Evolutionary conservation across 179 eudicot species (phyloP).

Genomic region (Amaranthus tricolor): DNA sequence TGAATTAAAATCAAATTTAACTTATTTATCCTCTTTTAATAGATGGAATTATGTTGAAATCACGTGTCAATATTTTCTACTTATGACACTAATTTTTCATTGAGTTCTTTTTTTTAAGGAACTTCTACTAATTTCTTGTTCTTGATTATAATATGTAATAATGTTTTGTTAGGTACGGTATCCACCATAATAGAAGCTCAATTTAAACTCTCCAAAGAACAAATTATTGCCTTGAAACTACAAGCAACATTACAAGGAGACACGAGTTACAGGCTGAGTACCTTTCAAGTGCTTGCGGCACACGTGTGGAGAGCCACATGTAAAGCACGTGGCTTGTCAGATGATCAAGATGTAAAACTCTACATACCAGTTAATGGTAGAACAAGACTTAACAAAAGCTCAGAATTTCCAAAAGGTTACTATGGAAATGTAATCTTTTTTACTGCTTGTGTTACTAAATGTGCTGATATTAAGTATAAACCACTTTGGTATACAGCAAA

Average conservation of each 20-base stretch:
- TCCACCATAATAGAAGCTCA: background rate
- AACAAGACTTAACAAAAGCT: slow-evolving; percentile 24
- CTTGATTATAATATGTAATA: background rate
- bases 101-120: background rate
- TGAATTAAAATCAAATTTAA: no score
- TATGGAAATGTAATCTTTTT: slow-evolving; percentile 44
- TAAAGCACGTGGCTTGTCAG: slow-evolving; percentile 35
- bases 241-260: slow-evolving; percentile 15
- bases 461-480: slow-evolving; percentile 32
- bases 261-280: background rate
- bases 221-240: slow-evolving; percentile 27
- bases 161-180: background rate
- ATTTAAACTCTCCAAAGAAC: slow-evolving; percentile 21
- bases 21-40: no score
- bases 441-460: slow-evolving; percentile 27
- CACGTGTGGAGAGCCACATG: slow-evolving; percentile 21
- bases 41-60: no score
- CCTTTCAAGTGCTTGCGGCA: slow-evolving; percentile 36
- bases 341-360: slow-evolving; percentile 39
- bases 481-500: slow-evolving; percentile 32
- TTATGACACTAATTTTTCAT: no score
- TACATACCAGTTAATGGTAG: slow-evolving; percentile 48
- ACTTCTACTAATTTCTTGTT: background rate
- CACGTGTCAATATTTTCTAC: no score
- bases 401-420: slow-evolving; percentile 35